phyloP scores from a whole-genome alignment of 2,329 filamentous ascomycete genomes.

The Microdochium nivale region DNA sequence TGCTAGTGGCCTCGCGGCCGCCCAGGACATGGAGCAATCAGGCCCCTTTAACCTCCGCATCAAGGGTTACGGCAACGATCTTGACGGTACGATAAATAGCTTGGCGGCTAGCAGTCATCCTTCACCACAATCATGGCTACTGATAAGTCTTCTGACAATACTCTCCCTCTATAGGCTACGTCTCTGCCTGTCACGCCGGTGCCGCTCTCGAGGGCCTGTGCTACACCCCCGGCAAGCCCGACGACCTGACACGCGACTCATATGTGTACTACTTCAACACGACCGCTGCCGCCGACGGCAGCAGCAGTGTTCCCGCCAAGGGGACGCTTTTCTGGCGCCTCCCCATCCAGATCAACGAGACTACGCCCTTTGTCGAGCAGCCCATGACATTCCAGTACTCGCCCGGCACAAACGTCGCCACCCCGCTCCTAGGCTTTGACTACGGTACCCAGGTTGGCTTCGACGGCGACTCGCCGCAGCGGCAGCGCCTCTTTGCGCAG shows the following conservation, averaged over 20 bases:
- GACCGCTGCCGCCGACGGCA: conserved; percentile 13
- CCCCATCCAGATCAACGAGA: conserved; percentile 9
- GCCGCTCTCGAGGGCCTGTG: conserved; percentile 25
- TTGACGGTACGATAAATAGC: neutral
- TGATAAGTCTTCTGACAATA: neutral
- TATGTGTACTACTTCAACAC: conserved; percentile 25
- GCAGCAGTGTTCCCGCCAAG: neutral
- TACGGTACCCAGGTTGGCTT: conserved; percentile 15
- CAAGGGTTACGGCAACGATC: conserved; percentile 13
- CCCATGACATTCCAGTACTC: conserved; percentile 13
- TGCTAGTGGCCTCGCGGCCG: conserved; percentile 6
- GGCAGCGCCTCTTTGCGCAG: conserved; percentile 17
- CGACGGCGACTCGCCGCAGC: conserved; percentile 9
- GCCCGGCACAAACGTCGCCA: conserved; percentile 20
- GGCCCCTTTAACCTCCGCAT: conserved; percentile 25
- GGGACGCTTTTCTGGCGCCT: conserved; percentile 18
- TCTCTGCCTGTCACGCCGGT: conserved; percentile 22
- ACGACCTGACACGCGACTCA: conserved; percentile 1
- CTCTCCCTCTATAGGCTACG: conserved; percentile 19
- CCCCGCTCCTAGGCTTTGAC: conserved; percentile 16
- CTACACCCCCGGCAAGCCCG: conserved; percentile 10
- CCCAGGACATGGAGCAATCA: conserved; percentile 17
- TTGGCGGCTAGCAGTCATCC: conserved; percentile 12
- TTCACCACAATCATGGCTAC: conserved; percentile 5
- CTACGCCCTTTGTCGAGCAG: conserved; percentile 6